Evolutionary conservation across 2,329 filamentous ascomycete genomes (phyloP), one percentile per base, ranked within the genome.

Genomic region (Plectosphaerella plurivora): DNA sequence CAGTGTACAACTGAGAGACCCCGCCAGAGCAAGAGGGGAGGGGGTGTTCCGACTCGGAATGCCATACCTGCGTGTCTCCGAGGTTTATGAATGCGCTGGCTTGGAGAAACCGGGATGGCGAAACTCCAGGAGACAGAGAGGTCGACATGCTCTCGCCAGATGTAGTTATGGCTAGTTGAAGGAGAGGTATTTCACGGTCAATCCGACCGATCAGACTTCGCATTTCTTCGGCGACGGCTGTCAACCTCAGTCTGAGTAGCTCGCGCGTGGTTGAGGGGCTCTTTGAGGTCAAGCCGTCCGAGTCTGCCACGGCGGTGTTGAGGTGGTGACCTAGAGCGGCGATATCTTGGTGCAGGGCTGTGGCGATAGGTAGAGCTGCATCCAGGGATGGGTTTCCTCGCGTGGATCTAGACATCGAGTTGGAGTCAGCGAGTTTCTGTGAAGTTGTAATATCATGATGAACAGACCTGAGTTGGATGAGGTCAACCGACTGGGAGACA

Each of bases 151-250:
- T 95, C 52, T 93, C 91, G 0, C 94, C 94, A 1, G 93, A 97
- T 1, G 92, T 93, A 2, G 91, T 94, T 58, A 99, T 96, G 51
- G 94, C 94, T 25, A 99, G 78, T 61, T 94, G 96, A 65, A 99
- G 87, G 4, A 96, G 76, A 1, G 93, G 93, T 11, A 97, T 90
- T 12, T 93, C 89, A 67, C 94, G 87, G 66, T 97, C 93, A 56
- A 99, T 96, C 9, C 87, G 83, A 11, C 75, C 72, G 2, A 97
- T 78, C 3, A 99, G 72, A 12, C 73, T 77, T 63, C 86, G 89
- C 63, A 96, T 93, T 45, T 92, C 88, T 11, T 73, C 65, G 50
- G 93, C 83, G 57, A 97, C 88, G n/a, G 11, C 41, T 3, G 14
- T 14, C 10, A 39, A 14, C n/a, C 16, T 39, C 37, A n/a, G 15